phyloP scores from a whole-genome alignment of 2,329 filamentous ascomycete genomes.

The Blastomyces silverae region DNA sequence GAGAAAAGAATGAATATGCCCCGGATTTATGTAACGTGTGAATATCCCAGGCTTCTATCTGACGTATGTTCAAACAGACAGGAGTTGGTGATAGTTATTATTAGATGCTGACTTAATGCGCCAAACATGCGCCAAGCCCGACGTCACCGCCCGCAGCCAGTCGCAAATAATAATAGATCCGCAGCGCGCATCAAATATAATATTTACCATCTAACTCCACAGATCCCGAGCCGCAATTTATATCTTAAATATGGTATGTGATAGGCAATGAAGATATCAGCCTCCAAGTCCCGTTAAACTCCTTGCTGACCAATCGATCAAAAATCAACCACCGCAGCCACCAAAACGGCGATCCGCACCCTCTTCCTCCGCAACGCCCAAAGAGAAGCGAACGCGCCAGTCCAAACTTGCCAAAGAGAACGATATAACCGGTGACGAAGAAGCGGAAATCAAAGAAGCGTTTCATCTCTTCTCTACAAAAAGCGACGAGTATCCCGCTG shows the following conservation, averaged over 20 bases:
- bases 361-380: slow-evolving; percentile 28
- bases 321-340: slow-evolving; percentile 25
- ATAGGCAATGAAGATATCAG: neutral
- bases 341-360: slow-evolving; percentile 34
- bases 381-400: slow-evolving; percentile 48
- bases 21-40: neutral
- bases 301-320: neutral
- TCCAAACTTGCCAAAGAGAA: slow-evolving; percentile 92
- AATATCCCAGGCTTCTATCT: slow-evolving; percentile 9
- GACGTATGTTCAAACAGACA: slow-evolving; percentile 1
- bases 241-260: neutral
- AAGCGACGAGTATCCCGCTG: slow-evolving; percentile 57
- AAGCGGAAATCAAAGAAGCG: slow-evolving; percentile 84
- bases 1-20: neutral
- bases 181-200: neutral
- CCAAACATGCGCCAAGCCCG: neutral
- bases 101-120: neutral
- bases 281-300: neutral
- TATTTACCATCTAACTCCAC: neutral
- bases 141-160: neutral
- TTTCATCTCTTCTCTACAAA: slow-evolving; percentile 66
- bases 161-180: neutral
- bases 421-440: slow-evolving; percentile 74
- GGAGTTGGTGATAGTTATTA: neutral
- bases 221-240: neutral